Conservation (phyloP, 169 alveolate genomes). For the Plasmodium relictum region DNA sequence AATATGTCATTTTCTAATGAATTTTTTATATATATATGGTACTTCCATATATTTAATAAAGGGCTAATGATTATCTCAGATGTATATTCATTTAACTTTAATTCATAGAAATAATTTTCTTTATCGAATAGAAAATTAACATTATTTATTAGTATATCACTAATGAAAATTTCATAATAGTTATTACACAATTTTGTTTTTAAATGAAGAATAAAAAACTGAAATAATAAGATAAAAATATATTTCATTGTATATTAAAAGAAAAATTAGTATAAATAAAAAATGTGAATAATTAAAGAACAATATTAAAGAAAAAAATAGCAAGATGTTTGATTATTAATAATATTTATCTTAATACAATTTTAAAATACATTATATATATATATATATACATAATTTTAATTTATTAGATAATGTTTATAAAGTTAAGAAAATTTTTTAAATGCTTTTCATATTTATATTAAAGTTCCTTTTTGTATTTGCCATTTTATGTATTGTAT, state of each 20-base stretch:
- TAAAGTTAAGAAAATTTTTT: too few species aligned
- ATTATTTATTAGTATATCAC: conserved; percentile 34
- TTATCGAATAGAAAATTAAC: conserved; percentile 13
- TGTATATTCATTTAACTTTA: conserved; percentile 10
- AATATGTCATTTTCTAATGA: conserved; percentile 31
- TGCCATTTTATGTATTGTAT: too few species aligned
- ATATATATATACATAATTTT: too few species aligned
- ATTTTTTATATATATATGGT: conserved; percentile 29
- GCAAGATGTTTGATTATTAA: not conserved
- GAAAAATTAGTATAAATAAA: not conserved
- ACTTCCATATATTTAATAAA: conserved; percentile 38
- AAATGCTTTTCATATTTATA: too few species aligned
- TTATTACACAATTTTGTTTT: conserved; percentile 9
- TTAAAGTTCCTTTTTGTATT: too few species aligned
- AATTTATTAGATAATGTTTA: too few species aligned
- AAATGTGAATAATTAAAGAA: not conserved
- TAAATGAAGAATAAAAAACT: conserved; percentile 1
- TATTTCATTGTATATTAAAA: not conserved
- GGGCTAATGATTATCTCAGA: conserved; percentile 34
- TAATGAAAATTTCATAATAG: conserved; percentile 16
- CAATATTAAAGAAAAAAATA: too few species aligned
- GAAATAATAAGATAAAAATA: not conserved
- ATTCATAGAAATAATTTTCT: conserved; percentile 21
- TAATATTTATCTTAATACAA: too few species aligned
- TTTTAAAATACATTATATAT: too few species aligned